Conservation (phyloP, 2,329 filamentous ascomycete species). For the Ophiostoma perfectum region DNA sequence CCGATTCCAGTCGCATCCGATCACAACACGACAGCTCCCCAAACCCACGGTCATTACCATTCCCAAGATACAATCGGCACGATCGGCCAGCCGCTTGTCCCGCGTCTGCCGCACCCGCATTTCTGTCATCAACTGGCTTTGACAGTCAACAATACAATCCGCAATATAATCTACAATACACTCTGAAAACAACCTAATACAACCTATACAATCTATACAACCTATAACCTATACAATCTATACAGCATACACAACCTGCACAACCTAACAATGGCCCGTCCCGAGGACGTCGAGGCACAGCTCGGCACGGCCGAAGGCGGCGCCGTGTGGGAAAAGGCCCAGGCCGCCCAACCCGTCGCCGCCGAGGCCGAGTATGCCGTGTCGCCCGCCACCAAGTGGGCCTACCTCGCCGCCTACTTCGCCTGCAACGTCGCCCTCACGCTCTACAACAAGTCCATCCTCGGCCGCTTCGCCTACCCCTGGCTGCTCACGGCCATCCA, state of each 20-base stretch:
- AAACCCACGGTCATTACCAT: too few species aligned
- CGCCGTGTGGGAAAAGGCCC: constrained; percentile 17
- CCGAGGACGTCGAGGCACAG: constrained; percentile 28
- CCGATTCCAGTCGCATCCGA: too few species aligned
- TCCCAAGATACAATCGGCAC: too few species aligned
- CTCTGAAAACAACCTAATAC: too few species aligned
- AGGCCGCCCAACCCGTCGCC: background rate
- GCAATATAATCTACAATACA: too few species aligned
- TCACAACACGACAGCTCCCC: too few species aligned
- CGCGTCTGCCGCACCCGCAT: too few species aligned
- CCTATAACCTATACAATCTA: too few species aligned
- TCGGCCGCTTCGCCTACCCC: constrained; percentile 48
- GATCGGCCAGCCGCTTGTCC: too few species aligned
- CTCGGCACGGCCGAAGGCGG: constrained; percentile 10
- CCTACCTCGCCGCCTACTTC: constrained; percentile 30
- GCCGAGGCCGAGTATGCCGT: constrained; percentile 27
- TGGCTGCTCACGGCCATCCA: constrained; percentile 58
- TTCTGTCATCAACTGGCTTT: too few species aligned
- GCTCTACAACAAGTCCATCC: constrained; percentile 28
- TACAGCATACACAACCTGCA: background rate
- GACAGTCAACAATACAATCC: too few species aligned
- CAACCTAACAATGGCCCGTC: constrained; percentile 14
- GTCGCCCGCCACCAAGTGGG: constrained; percentile 28
- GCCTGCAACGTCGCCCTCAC: constrained; percentile 28
- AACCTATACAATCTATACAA: too few species aligned